Evolutionary conservation across 345 rosid species (phyloP).

Genomic region (Gossypium arboreum): DNA sequence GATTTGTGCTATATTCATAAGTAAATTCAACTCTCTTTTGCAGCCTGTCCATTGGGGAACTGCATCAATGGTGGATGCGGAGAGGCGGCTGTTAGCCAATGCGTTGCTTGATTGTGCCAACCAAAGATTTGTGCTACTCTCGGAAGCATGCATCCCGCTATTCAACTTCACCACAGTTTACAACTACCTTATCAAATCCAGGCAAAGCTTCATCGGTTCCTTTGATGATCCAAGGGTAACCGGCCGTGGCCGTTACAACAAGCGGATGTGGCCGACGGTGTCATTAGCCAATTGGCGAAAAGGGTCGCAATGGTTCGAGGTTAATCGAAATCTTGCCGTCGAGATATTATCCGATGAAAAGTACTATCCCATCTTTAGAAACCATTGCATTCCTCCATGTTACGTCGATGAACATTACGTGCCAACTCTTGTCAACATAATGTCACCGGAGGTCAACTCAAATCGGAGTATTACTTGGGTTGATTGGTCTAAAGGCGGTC

Average conservation of each 20-base stretch:
- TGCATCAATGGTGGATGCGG: slow-evolving; percentile 33
- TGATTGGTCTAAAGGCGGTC: slow-evolving; percentile 34
- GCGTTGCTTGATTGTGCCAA: slow-evolving; percentile 30
- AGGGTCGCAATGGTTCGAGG: slow-evolving; percentile 35
- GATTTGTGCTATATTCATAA: background rate
- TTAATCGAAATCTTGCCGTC: slow-evolving; percentile 20
- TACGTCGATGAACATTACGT: slow-evolving; percentile 38
- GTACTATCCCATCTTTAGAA: slow-evolving; percentile 25
- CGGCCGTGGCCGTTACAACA: slow-evolving; percentile 36
- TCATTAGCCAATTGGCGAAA: slow-evolving; percentile 30
- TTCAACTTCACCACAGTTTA: slow-evolving; percentile 34
- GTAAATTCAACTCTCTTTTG: background rate
- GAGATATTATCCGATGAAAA: slow-evolving; percentile 20
- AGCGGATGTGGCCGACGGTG: slow-evolving; percentile 28
- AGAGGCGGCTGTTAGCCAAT: slow-evolving; percentile 32
- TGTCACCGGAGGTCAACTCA: slow-evolving; percentile 17
- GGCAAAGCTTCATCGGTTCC: slow-evolving; percentile 26
- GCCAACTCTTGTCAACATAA: slow-evolving; percentile 28
- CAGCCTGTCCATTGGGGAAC: slow-evolving; percentile 35
- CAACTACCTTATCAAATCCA: slow-evolving; percentile 27
- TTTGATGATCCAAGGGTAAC: slow-evolving; percentile 21
- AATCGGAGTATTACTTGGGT: slow-evolving; percentile 37
- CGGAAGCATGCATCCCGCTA: slow-evolving; percentile 35
- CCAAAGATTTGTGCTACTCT: slow-evolving; percentile 33
- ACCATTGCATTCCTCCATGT: slow-evolving; percentile 29